phyloP scores from a whole-genome alignment of 495 filamentous ascomycete species.

The Trichocladium uniseriatum region DNA sequence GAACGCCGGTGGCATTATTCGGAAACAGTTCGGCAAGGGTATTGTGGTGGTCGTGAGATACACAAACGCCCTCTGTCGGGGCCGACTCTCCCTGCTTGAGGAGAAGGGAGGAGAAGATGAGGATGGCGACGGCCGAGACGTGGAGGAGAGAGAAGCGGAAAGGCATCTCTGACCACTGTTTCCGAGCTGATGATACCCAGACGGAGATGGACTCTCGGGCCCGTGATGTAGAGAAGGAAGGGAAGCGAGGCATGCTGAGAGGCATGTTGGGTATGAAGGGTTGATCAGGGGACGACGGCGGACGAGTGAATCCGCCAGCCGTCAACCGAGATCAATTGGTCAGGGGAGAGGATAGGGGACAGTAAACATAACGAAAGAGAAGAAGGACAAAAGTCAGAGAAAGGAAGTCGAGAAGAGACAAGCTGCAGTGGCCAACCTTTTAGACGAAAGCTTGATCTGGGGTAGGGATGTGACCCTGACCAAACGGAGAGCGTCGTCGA shows the following conservation, averaged over 20 bases:
- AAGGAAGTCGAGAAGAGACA: constrained; percentile 2
- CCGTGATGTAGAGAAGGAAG: constrained; percentile 13
- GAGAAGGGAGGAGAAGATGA: constrained; percentile 19
- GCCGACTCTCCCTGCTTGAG: constrained; percentile 18
- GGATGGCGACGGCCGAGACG: constrained; percentile 14
- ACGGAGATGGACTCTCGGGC: constrained; percentile 9
- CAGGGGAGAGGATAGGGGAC: not conserved
- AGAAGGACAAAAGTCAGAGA: constrained; percentile 4
- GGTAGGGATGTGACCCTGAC: not conserved
- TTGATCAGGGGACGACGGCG: constrained; percentile 4
- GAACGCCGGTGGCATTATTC: constrained; percentile 31
- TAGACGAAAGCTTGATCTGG: constrained; percentile 4
- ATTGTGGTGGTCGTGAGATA: constrained; percentile 29
- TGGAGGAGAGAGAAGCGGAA: constrained; percentile 18
- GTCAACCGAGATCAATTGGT: constrained; percentile 2
- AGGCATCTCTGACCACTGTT: constrained; percentile 18
- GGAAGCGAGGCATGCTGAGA: constrained; percentile 22
- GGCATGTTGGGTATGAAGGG: constrained; percentile 15
- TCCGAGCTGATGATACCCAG: constrained; percentile 17
- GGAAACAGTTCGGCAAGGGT: constrained; percentile 28
- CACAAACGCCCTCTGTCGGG: constrained; percentile 23
- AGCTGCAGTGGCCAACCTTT: constrained; percentile 10
- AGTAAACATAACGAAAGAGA: not conserved
- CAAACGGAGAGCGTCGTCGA: constrained; percentile 19
- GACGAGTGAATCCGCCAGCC: constrained; percentile 12